Evolutionary conservation across 2,329 filamentous ascomycete genomes (phyloP), one percentile per base, ranked within the genome.

Genomic region (Xylariaceae sp.): DNA sequence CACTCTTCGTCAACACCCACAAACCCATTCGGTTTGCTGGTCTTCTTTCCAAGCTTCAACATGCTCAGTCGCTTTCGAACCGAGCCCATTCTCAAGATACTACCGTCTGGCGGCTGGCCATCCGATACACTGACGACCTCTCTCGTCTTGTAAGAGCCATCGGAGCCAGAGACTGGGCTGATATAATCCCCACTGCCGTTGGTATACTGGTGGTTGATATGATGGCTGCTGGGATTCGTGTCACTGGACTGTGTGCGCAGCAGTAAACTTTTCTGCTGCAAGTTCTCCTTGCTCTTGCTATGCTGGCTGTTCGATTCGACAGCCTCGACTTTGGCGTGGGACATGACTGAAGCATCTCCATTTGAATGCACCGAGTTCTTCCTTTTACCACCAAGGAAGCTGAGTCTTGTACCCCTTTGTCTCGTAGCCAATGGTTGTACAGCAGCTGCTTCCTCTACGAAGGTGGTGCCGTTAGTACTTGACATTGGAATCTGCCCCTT

Each of bases 11-110:
- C 73, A 54, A 82, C 64, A 56, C 76, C 77, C 46, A 72, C 81
- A 52, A 70, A 62, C 27, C 68, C 74, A 53, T 67, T 74, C 43
- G 67, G 71, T 66, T 82, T 85, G 63, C 78, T 82, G 41, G 73
- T 73, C 71, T 87, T 89, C 66, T 83, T 85, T 30, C 86, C 85
- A 44, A 90, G 76, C 66, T 86, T 88, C 62, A 95, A 74, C 61
- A 90, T 74, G 66, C 88, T 94, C 57, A 95, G 75, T 62, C 90
- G 74, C 72, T 90, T 92, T 70, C 85, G 83, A 57, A 95, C 80
- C 50, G 83, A 86, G 33, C 80, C 81, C 45, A 80, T 79, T 62
- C 76, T 76, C 48, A 68, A 65, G 35, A 72, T 62, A 4, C 70
- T 67, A 27, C 66, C 63, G 35, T 68, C 74, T 39, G 62, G 65